Evolutionary conservation across 2,329 filamentous ascomycete genomes (phyloP).

Genomic region (Trichophyton equinum): DNA sequence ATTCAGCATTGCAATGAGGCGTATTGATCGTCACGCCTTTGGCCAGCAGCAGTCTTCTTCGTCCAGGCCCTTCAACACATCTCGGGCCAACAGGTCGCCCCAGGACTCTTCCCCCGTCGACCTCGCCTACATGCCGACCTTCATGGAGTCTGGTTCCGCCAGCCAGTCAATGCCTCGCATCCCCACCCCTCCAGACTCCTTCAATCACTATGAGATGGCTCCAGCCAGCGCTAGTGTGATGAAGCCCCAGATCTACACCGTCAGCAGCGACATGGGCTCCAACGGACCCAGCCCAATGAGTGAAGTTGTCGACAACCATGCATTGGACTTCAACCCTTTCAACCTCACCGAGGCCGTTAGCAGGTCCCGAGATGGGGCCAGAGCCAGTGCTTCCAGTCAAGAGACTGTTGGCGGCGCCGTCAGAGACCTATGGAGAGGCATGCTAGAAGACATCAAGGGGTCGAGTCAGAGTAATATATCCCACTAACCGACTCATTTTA

Average conservation of each 20-base stretch:
- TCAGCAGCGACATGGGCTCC: slow-evolving; percentile 34
- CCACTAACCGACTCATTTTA: neutral
- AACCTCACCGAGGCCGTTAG: slow-evolving; percentile 41
- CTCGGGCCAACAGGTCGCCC: slow-evolving; percentile 42
- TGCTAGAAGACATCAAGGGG: slow-evolving; percentile 41
- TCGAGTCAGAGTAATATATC: slow-evolving; percentile 9
- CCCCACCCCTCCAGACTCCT: slow-evolving; percentile 38
- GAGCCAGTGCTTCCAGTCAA: slow-evolving; percentile 23
- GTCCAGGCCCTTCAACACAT: slow-evolving; percentile 49
- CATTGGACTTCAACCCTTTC: slow-evolving; percentile 45
- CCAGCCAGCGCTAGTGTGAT: slow-evolving; percentile 24
- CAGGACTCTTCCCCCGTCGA: slow-evolving; percentile 50
- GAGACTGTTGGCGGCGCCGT: slow-evolving; percentile 27
- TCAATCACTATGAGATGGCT: slow-evolving; percentile 19
- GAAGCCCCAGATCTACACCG: slow-evolving; percentile 46
- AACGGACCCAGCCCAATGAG: slow-evolving; percentile 42
- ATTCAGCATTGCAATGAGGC: slow-evolving; percentile 42
- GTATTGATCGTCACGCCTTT: slow-evolving; percentile 33
- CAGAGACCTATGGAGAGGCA: slow-evolving; percentile 35
- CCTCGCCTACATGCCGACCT: slow-evolving; percentile 48
- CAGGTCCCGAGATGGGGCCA: slow-evolving; percentile 26
- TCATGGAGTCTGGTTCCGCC: slow-evolving; percentile 27
- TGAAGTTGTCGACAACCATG: slow-evolving; percentile 46
- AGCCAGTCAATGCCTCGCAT: slow-evolving; percentile 32
- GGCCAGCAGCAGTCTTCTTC: slow-evolving; percentile 16